These are phyloP conservation scores for Camellia oleifera DNA, from an alignment of 179 eudicot genomes.

Conservation along the genomic window DNA sequence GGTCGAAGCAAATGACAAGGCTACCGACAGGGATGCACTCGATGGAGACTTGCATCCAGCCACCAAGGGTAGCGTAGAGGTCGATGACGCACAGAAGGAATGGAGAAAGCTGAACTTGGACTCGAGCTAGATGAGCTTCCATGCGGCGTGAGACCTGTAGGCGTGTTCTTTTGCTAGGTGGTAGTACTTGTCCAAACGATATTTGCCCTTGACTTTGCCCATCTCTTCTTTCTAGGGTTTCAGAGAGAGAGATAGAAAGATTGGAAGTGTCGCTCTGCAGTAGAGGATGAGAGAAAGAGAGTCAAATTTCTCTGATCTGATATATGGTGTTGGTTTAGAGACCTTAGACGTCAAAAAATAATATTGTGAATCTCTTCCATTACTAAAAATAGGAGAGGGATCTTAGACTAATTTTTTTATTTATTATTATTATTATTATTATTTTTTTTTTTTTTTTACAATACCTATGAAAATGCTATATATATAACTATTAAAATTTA, in stretches of 20 bases:
- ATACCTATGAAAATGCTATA: no score
- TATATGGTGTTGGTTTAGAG: no score
- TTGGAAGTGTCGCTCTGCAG: background rate
- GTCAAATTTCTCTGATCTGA: no score
- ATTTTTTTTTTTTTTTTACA: no score
- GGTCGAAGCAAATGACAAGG: slow-evolving; percentile 69
- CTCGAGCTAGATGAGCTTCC: slow-evolving; percentile 81
- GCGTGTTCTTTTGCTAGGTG: slow-evolving; percentile 85
- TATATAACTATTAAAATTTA: no score
- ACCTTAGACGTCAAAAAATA: no score
- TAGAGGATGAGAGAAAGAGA: no score
- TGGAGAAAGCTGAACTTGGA: slow-evolving; percentile 65
- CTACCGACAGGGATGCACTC: slow-evolving; percentile 65
- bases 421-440: no score
- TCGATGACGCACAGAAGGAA: slow-evolving; percentile 66
- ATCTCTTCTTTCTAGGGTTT: slow-evolving; percentile 14
- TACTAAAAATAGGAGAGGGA: no score
- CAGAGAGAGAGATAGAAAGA: background rate
- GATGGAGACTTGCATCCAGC: slow-evolving; percentile 86
- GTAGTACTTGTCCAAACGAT: slow-evolving; percentile 75
- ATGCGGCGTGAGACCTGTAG: slow-evolving; percentile 78
- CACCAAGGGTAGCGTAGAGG: slow-evolving; percentile 93
- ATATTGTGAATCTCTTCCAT: no score
- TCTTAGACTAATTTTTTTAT: no score
- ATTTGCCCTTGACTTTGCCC: slow-evolving; percentile 79